Base-by-base conservation (phyloP, 1,284 basidiomycete species). In the Papiliotrema fonsecae region DNA sequence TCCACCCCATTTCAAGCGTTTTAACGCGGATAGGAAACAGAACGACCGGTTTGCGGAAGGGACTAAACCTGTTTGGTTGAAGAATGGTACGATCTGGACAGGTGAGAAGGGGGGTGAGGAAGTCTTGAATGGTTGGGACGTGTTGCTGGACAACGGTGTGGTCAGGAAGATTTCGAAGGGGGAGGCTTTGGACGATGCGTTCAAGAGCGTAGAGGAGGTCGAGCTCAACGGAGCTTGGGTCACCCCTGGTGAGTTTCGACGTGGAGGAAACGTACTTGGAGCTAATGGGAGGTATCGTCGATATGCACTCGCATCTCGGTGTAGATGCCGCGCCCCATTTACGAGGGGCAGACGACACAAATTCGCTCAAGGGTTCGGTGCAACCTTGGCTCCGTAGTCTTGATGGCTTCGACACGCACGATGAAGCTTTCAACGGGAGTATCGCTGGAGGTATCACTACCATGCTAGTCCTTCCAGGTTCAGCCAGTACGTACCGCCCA, bases 251-350 rank as follows among this genome's bases (percentile, higher is more conserved):
- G 54, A 50, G 52, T 52, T 19, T 24, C 19, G 10, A 14, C 13
- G 36, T 46, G 18, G 24, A 13, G 18, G 10, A 10, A 10, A 9
- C 30, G 4, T 28, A 2, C 19, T 28, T 31, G 14, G n/a, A n/a
- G 16, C 41, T 42, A 4, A 40, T 16, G 19, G 4, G 54, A 18
- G 70, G 81, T 14, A 79, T 85, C 44, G 83, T 89, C 32, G 86
- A 89, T 64, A 73, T 89, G 54, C 84, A 93, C 70, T 86, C 86
- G 2, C 88, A 91, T 64, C 70, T 89, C 19, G 88, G 86, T 1
- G 73, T 90, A 6, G 70, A 82, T 54, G 79, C 83, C 45, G 65
- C 79, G 2, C 88, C 88, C 0, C 62, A 74, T 16, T 73, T 82
- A 24, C 54, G 62, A 21, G 84, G 84, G 70, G 50, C 56, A 2